Conservation (phyloP, 1,139 yeast genomes). For the Yamadazyma epiphylla region DNA sequence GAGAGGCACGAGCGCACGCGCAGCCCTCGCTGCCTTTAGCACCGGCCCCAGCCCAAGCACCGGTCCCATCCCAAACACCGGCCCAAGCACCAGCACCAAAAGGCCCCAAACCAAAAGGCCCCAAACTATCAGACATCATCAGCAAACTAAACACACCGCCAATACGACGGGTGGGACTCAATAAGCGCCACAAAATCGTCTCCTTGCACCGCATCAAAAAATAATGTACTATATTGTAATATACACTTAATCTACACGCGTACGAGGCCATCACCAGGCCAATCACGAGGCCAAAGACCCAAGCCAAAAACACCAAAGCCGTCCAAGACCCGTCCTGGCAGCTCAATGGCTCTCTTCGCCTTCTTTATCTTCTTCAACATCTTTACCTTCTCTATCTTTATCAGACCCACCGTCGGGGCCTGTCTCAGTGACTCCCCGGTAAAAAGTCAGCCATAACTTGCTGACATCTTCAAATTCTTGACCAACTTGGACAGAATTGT, state of each 20-base stretch:
- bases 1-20: too few relatives aligned
- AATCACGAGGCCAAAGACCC: too few relatives aligned
- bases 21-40: too few relatives aligned
- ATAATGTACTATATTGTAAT: slow-evolving; percentile 1
- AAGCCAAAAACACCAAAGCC: too few relatives aligned
- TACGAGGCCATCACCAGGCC: too few relatives aligned
- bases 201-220: slow-evolving; percentile 23
- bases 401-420: slow-evolving; percentile 3
- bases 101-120: background rate
- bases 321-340: too few relatives aligned
- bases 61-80: too few relatives aligned
- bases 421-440: slow-evolving; percentile 28
- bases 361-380: slow-evolving; percentile 2
- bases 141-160: slow-evolving; percentile 7
- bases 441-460: slow-evolving; percentile 40
- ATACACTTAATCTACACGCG: too few relatives aligned
- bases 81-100: too few relatives aligned
- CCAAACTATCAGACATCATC: slow-evolving; percentile 12
- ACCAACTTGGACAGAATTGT: slow-evolving; percentile 42
- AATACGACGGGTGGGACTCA: slow-evolving; percentile 27
- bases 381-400: slow-evolving; percentile 2
- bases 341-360: background rate
- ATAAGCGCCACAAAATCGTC: slow-evolving; percentile 25
- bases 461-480: slow-evolving; percentile 46
- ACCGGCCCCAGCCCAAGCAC: too few relatives aligned